Evolutionary conservation across 169 alveolate species (phyloP), one percentile per base, ranked within the genome.

Genomic region (Eimeria tenella): DNA sequence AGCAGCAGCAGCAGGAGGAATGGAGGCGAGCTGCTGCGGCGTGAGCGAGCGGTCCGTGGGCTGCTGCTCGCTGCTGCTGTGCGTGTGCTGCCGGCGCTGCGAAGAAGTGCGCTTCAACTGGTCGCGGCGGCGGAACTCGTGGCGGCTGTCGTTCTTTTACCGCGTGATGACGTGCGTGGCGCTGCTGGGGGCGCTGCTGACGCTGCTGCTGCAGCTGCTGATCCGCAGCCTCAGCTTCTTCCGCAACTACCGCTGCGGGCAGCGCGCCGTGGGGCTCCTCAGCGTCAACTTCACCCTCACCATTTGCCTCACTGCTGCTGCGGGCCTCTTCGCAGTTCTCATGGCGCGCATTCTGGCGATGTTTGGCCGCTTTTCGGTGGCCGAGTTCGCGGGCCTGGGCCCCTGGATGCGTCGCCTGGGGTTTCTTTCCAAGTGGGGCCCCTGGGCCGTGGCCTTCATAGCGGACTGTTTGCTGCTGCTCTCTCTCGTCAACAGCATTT

Each of bases 221-320:
- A 89, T 68, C 31, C 17, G 58, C 6, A 68, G 62, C 73, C 19
- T 60, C 7, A 70, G 75, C 49, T 89, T 89, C 65, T 89, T 89
- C 88, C 52, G 19, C 55, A 89, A 89, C 53, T 89, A 89, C 79
- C 73, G 94, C 8, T 89, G 94, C 50, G 94, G 94, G 17, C 53
- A 19, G 23, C 83, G 60, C 11, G 94, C 94, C 17, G 73, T 25
- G 13, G 15, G 42, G 4, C 79, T 89, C n/a, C 52, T 89, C 9
- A 62, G 79, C 21, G 65, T 56, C 8, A 74, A 89, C 65, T 89
- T 89, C 65, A 79, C 56, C 4, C 23, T 79, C 4, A 79, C 73
- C 62, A 89, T 74, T 52, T 77, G 65, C 81, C 55, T 68, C 7
- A 79, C 55, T 77, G 86, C 88, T 13, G 6, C 56, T 0, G 73